These are phyloP conservation scores for Globisporangium cystogenes DNA, from an alignment of 352 stramenopile genomes.

Conservation along the genomic window DNA sequence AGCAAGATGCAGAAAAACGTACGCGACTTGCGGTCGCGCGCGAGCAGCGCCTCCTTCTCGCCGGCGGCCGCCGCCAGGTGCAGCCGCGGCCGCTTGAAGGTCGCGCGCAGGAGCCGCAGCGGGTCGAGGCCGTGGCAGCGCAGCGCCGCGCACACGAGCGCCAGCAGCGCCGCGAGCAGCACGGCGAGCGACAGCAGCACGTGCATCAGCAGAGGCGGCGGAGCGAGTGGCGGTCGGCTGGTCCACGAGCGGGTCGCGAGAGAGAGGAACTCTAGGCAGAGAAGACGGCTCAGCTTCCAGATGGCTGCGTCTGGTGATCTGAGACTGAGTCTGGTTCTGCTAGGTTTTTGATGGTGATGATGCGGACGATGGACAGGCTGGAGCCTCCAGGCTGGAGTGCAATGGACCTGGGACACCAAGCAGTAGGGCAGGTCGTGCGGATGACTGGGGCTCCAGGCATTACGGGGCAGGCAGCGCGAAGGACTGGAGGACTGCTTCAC, in stretches of 20 bases:
- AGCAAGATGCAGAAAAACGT: constrained; percentile 3
- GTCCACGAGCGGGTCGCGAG: background rate
- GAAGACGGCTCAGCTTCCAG: no score
- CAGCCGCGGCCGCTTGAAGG: constrained; percentile 44
- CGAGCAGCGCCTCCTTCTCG: constrained; percentile 48
- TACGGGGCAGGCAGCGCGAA: no score
- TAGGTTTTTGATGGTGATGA: no score
- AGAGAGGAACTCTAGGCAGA: no score
- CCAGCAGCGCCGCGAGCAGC: constrained; percentile 5
- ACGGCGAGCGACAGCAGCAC: constrained; percentile 29
- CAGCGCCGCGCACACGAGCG: constrained; percentile 25
- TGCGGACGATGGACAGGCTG: no score
- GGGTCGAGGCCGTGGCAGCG: constrained; percentile 57
- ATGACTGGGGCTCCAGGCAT: no score
- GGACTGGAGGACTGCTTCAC: no score
- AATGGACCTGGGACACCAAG: no score
- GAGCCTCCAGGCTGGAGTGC: no score
- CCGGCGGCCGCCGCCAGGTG: constrained; percentile 34
- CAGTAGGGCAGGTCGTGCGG: no score
- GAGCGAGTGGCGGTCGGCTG: background rate
- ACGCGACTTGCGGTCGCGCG: constrained; percentile 32
- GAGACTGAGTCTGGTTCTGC: no score
- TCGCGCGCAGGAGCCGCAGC: constrained; percentile 50
- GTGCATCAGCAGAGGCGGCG: constrained; percentile 27
- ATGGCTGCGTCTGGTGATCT: no score